phyloP scores from a whole-genome alignment of 768 basidiomycete genomes.

The Pulveroboletus sp. region DNA sequence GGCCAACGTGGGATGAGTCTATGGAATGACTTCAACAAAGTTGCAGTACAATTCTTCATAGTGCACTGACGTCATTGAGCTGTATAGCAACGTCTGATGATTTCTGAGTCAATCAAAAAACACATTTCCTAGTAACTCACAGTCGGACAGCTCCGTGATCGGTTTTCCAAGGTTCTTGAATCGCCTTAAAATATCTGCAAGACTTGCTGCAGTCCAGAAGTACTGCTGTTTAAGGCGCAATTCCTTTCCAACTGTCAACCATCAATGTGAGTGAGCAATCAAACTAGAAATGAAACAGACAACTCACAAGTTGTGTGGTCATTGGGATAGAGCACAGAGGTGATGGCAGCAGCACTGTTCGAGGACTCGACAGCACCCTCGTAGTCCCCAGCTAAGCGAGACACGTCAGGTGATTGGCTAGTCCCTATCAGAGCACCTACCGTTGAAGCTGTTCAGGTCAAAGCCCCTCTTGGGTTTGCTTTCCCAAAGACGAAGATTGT shows the following conservation, averaged over 20 bases:
- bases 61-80: slow-evolving; percentile 72
- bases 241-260: slow-evolving; percentile 68
- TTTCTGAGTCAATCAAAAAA: slow-evolving; percentile 4
- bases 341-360: slow-evolving; percentile 90
- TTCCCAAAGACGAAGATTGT: slow-evolving; percentile 86
- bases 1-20: slow-evolving; percentile 94
- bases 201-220: slow-evolving; percentile 87
- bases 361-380: slow-evolving; percentile 83
- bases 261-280: not conserved
- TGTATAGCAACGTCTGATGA: slow-evolving; percentile 79
- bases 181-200: slow-evolving; percentile 85
- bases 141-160: slow-evolving; percentile 77
- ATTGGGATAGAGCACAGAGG: slow-evolving; percentile 93
- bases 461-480: slow-evolving; percentile 86
- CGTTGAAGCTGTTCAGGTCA: slow-evolving; percentile 93
- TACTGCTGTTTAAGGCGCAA: slow-evolving; percentile 94
- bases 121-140: slow-evolving; percentile 35
- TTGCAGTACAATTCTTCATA: not conserved
- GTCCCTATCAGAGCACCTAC: slow-evolving; percentile 32
- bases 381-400: slow-evolving; percentile 76
- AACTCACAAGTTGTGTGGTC: slow-evolving; percentile 69
- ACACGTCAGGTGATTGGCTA: not conserved
- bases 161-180: slow-evolving; percentile 88
- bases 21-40: slow-evolving; percentile 3
- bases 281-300: not conserved